These are phyloP conservation scores for Plasmopara viticola DNA, from an alignment of 352 stramenopile genomes.

Conservation along the genomic window DNA sequence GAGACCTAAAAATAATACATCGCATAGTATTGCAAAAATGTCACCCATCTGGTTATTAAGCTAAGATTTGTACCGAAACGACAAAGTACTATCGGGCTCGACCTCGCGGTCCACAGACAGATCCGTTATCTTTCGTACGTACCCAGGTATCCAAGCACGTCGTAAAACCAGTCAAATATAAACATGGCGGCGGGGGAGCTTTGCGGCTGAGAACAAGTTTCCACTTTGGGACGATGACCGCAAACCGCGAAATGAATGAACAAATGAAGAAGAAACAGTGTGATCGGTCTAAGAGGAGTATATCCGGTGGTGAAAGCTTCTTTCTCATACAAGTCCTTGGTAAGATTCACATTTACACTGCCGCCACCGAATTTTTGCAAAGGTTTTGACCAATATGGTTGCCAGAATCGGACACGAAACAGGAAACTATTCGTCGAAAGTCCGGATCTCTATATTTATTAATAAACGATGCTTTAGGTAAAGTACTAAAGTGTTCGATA, in stretches of 20 bases:
- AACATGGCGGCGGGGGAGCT: slow-evolving; percentile 71
- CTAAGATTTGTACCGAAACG: slow-evolving; percentile 13
- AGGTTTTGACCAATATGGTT: slow-evolving; percentile 2
- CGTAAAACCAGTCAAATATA: slow-evolving; percentile 95
- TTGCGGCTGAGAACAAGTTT: slow-evolving; percentile 3
- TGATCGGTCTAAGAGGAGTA: slow-evolving; percentile 1
- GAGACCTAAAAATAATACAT: slow-evolving; percentile 77
- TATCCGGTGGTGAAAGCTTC: background rate
- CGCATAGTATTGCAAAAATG: slow-evolving; percentile 9
- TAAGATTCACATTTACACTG: background rate
- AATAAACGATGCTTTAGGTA: slow-evolving; percentile 4
- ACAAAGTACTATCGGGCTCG: slow-evolving; percentile 4
- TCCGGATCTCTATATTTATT: background rate
- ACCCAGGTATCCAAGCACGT: slow-evolving; percentile 90
- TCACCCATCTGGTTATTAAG: slow-evolving; percentile 9
- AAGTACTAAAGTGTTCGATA: background rate
- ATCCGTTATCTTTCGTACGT: slow-evolving; percentile 14
- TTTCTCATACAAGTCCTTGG: background rate
- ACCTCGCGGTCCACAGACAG: background rate
- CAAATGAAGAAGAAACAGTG: slow-evolving; percentile 16
- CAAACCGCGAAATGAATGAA: slow-evolving; percentile 32
- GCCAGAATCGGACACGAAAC: slow-evolving; percentile 42
- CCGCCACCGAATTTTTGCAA: background rate
- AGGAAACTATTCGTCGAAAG: slow-evolving; percentile 48
- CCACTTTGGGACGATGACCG: slow-evolving; percentile 18